A percentile compares a stretch with the other conserved stretches of the same genome.
phyloP scores from a whole-genome alignment of 1,284 basidiomycete species.

The Puccinia horiana region DNA sequence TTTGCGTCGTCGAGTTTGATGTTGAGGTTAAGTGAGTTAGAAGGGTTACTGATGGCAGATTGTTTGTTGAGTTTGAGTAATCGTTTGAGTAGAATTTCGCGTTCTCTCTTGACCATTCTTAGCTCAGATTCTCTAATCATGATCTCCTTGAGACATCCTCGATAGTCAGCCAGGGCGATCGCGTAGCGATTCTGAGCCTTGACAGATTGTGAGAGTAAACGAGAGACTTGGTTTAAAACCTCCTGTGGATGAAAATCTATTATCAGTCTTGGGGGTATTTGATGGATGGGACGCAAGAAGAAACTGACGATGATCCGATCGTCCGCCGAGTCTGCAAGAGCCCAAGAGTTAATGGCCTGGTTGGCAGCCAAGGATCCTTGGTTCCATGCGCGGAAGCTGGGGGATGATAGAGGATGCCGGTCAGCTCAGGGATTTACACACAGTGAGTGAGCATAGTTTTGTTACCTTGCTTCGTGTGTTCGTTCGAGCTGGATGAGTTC shows the following conservation, averaged over 20 bases:
- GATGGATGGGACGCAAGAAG: not conserved
- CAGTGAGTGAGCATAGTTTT: not conserved
- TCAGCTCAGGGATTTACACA: not conserved
- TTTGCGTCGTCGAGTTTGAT: constrained; percentile 26
- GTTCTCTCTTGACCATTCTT: not conserved
- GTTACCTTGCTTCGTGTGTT: constrained; percentile 16
- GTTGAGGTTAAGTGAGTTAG: not conserved
- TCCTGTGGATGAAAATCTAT: not conserved
- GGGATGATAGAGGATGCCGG: not conserved
- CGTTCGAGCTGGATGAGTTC: constrained; percentile 19
- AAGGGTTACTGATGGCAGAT: not conserved
- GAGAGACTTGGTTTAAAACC: not conserved
- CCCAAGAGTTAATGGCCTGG: constrained; percentile 17
- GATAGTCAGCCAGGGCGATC: not conserved
- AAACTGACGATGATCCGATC: not conserved
- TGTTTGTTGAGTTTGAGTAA: constrained; percentile 17
- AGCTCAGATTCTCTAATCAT: not conserved
- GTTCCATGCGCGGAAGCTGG: constrained; percentile 18
- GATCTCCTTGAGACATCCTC: constrained; percentile 18
- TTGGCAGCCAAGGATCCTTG: not conserved
- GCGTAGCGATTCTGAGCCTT: constrained; percentile 13
- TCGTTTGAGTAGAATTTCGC: constrained; percentile 16
- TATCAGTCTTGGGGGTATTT: too few species aligned
- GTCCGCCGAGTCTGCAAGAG: not conserved
- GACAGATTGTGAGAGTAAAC: constrained; percentile 1